Evolutionary conservation across 1,284 basidiomycete genomes (phyloP).

Genomic region (Macrocybe sp.): DNA sequence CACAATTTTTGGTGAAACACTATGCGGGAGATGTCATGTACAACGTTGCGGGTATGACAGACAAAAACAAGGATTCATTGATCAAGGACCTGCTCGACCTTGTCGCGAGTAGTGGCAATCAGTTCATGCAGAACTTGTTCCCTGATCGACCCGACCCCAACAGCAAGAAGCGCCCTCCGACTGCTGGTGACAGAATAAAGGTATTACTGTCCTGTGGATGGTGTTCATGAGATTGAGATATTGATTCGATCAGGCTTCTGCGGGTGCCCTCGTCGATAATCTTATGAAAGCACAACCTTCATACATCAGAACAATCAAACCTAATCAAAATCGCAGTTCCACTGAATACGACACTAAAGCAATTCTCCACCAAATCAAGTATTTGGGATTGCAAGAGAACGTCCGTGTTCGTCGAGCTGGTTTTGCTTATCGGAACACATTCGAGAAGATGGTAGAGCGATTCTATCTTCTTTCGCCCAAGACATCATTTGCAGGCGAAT

Average conservation of each 20-base stretch:
- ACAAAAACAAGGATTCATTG: slow-evolving; percentile 99
- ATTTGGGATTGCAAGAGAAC: slow-evolving; percentile 98
- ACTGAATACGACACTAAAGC: slow-evolving; percentile 94
- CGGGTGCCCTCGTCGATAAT: slow-evolving; percentile 93
- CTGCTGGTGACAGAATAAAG: slow-evolving; percentile 98
- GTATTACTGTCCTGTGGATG: slow-evolving; percentile 28
- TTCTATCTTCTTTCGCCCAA: slow-evolving; percentile 95
- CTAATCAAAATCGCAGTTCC: slow-evolving; percentile 93
- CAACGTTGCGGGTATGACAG: slow-evolving; percentile 96
- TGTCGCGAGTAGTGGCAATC: slow-evolving; percentile 74
- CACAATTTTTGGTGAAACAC: slow-evolving; percentile 89
- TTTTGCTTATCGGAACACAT: slow-evolving; percentile 96
- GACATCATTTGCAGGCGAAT: slow-evolving; percentile 98
- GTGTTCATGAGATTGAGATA: slow-evolving; percentile 4
- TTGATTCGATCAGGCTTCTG: slow-evolving; percentile 56
- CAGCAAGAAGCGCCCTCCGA: slow-evolving; percentile 97
- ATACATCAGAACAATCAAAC: slow-evolving; percentile 99
- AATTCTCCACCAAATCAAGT: slow-evolving; percentile 98
- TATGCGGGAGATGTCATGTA: slow-evolving; percentile 99
- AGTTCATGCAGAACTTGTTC: slow-evolving; percentile 88
- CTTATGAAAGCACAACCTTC: slow-evolving; percentile 95
- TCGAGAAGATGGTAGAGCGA: slow-evolving; percentile 98
- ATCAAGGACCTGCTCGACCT: slow-evolving; percentile 95
- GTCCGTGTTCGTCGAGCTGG: slow-evolving; percentile 96
- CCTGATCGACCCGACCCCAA: slow-evolving; percentile 94